These are phyloP conservation scores for Dryadomyces quercus-mongolicae DNA, from an alignment of 2,329 filamentous ascomycete species.

Conservation along the genomic window DNA sequence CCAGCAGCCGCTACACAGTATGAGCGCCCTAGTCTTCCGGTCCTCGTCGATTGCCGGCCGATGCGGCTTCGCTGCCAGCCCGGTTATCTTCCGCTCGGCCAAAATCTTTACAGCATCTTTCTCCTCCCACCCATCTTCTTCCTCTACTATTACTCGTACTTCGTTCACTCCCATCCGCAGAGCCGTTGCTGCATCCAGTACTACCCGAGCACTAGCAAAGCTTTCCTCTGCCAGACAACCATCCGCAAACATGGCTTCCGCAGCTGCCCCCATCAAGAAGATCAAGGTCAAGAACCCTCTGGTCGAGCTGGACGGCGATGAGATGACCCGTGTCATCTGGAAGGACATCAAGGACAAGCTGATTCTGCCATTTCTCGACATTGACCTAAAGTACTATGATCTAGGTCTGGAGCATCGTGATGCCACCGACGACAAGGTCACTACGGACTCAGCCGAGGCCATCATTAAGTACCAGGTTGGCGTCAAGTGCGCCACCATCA, in stretches of 20 bases:
- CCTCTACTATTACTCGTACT: conserved; percentile 5
- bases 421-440: conserved; percentile 93
- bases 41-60: conserved; percentile 9
- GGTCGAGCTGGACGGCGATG: conserved; percentile 88
- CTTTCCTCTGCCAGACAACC: not conserved
- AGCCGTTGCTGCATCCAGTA: conserved; percentile 1
- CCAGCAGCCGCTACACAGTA: no score
- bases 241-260: conserved; percentile 38
- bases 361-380: conserved; percentile 89
- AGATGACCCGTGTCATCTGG: conserved; percentile 99
- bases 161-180: conserved; percentile 1
- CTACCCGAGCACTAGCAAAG: not conserved
- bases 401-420: conserved; percentile 90
- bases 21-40: conserved; percentile 8
- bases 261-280: conserved; percentile 42
- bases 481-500: conserved; percentile 99
- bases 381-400: conserved; percentile 98
- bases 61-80: conserved; percentile 7
- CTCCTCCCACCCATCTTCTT: conserved; percentile 1
- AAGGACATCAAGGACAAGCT: conserved; percentile 98
- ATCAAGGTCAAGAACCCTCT: conserved; percentile 99
- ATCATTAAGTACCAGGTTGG: conserved; percentile 99
- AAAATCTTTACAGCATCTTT: conserved; percentile 6
- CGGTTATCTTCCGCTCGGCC: conserved; percentile 9
- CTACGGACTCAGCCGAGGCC: conserved; percentile 84